phyloP scores from a whole-genome alignment of 768 basidiomycete genomes.

The Terana coerulea region DNA sequence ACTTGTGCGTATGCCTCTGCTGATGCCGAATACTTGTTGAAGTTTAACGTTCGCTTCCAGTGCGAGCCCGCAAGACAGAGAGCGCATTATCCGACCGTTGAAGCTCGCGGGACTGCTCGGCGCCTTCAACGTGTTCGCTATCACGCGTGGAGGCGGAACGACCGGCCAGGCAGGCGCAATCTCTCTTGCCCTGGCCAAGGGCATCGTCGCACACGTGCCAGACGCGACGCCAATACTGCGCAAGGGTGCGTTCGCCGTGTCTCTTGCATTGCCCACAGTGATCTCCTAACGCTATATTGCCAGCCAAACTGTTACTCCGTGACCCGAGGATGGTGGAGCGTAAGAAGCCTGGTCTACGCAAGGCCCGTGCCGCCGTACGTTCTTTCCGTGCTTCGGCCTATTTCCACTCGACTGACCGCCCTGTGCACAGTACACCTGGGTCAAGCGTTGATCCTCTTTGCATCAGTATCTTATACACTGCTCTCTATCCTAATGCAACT shows the following conservation, averaged over 20 bases:
- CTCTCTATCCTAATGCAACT: no score
- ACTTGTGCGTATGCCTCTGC: conserved; percentile 48
- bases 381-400: conserved; percentile 33
- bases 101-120: conserved; percentile 81
- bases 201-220: conserved; percentile 67
- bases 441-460: conserved; percentile 69
- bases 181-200: conserved; percentile 72
- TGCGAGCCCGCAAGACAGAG: conserved; percentile 67
- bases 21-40: background rate
- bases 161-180: conserved; percentile 91
- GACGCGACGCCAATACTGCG: conserved; percentile 61
- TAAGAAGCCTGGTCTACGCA: conserved; percentile 92
- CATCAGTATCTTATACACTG: no score
- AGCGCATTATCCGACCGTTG: conserved; percentile 78
- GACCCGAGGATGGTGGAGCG: conserved; percentile 98
- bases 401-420: conserved; percentile 8
- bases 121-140: conserved; percentile 66
- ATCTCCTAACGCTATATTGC: conserved; percentile 24
- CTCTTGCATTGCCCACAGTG: background rate
- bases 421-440: conserved; percentile 76
- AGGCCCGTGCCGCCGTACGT: conserved; percentile 89
- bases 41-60: conserved; percentile 12
- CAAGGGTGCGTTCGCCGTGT: conserved; percentile 51
- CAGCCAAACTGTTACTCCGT: conserved; percentile 82
- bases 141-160: conserved; percentile 81